These are phyloP conservation scores for Lachnum nothofagi DNA, from an alignment of 2,329 filamentous ascomycete species.

Conservation along the genomic window DNA sequence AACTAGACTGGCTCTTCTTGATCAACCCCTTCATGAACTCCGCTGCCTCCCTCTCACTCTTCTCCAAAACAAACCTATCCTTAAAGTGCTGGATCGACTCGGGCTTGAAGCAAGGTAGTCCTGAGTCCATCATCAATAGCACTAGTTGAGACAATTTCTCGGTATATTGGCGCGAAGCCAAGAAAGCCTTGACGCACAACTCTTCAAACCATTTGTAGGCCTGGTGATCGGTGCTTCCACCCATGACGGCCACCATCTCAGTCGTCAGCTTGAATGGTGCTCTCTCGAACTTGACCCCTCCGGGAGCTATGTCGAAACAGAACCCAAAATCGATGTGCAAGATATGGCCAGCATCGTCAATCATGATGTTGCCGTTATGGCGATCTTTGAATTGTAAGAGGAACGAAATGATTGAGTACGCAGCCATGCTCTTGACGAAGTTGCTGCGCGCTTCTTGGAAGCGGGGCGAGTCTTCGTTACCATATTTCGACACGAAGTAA, in stretches of 20 bases:
- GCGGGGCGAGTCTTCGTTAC: constrained; percentile 86
- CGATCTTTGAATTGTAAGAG: constrained; percentile 97
- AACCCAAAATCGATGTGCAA: constrained; percentile 99
- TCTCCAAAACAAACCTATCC: constrained; percentile 88
- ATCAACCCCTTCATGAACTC: constrained; percentile 89
- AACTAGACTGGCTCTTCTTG: constrained; percentile 83
- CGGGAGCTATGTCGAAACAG: constrained; percentile 97
- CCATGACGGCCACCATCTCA: constrained; percentile 99
- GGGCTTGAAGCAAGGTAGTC: constrained; percentile 95
- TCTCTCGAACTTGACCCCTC: constrained; percentile 94
- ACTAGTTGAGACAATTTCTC: constrained; percentile 89
- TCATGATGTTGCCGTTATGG: constrained; percentile 99
- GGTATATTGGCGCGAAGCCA: constrained; percentile 78
- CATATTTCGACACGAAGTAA: constrained; percentile 96
- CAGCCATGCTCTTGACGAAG: constrained; percentile 99
- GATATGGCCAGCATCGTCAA: constrained; percentile 94
- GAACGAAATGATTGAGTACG: constrained; percentile 95
- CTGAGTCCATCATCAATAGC: constrained; percentile 90
- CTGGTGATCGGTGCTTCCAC: constrained; percentile 76
- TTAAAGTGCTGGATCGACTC: constrained; percentile 89
- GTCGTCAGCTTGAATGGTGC: constrained; percentile 96
- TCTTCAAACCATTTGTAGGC: constrained; percentile 95
- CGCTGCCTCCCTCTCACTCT: constrained; percentile 84
- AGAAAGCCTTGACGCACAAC: constrained; percentile 89
- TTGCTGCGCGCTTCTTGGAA: constrained; percentile 95